Base-by-base conservation (phyloP, 768 basidiomycete genomes). In the Trametes maxima region DNA sequence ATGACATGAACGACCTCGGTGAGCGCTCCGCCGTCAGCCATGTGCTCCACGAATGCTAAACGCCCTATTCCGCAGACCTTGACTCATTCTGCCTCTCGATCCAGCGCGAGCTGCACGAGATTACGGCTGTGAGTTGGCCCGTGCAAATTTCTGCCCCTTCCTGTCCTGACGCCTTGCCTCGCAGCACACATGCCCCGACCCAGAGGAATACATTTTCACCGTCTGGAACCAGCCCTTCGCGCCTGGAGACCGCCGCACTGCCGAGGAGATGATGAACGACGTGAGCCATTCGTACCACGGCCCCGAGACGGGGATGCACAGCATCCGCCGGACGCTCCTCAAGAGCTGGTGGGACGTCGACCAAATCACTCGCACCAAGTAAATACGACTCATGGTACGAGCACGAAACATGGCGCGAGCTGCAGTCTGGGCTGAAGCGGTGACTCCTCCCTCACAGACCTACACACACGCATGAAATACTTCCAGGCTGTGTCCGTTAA, bases 211-310 rank as follows among this genome's bases (percentile, higher is more conserved):
- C 71, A 70, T 88, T 65, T 86, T 85, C 75, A 82, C 73, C 49
- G 55, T 76, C 36, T 76, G 79, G 72, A 91, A 90, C 72, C 84
- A 88, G 72, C 89, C 89, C 0, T 87, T 90, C 75, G 82, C 85
- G 7, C 89, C 89, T 5, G 76, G 78, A 10, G 86, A 90, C 67
- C 76, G 78, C 13, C 82, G 85, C 44, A 80, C 71, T 21, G 88
- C 86, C 0, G 72, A 80, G 36, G 82, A 85, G 56, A 80, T 90
- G 53, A 67, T 82, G 33, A 67, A 58, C 39, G 70, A 72, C 50
- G 72, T 72, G 13, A 64, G 65, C n/a, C 67, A 73, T 17, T 71
- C 76, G 16, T 82, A 86, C 66, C 71, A 73, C 52, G 67, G 64
- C 8, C 52, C 49, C 21, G 68, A 70, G 21, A 67, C 68, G 2